These are phyloP conservation scores for Amphibolis antarctica DNA, from an alignment of 106 monocot genomes.

Conservation along the genomic window DNA sequence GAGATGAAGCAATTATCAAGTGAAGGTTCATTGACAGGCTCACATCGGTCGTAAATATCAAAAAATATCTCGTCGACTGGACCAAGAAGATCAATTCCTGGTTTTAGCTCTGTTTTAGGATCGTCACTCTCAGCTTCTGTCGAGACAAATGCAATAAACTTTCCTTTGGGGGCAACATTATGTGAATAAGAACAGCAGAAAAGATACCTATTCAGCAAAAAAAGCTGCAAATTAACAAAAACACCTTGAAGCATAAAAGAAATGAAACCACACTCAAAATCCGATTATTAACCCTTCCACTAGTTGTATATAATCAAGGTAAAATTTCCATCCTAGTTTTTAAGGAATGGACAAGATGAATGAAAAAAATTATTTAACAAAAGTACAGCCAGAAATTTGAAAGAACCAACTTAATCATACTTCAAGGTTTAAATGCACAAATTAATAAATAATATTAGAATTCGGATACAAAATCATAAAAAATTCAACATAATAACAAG, in stretches of 20 bases:
- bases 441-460: no score
- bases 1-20: conserved; percentile 88
- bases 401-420: no score
- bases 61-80: conserved; percentile 88
- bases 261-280: neutral
- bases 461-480: no score
- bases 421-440: no score
- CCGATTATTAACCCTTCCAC: neutral
- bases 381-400: no score
- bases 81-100: conserved; percentile 83
- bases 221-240: neutral
- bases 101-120: conserved; percentile 56
- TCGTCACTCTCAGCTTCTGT: conserved; percentile 78
- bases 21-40: conserved; percentile 72
- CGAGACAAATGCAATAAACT: conserved; percentile 84
- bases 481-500: no score
- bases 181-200: conserved; percentile 91
- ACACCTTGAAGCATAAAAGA: neutral
- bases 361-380: no score
- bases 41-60: conserved; percentile 76
- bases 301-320: no score
- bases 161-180: conserved; percentile 85
- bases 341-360: no score
- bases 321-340: no score
- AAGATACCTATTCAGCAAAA: conserved; percentile 50